A percentile compares a stretch with the other conserved stretches of the same genome.
These are phyloP conservation scores for Takashimella tepidaria DNA, from an alignment of 1,284 basidiomycete genomes.

Conservation along the genomic window DNA sequence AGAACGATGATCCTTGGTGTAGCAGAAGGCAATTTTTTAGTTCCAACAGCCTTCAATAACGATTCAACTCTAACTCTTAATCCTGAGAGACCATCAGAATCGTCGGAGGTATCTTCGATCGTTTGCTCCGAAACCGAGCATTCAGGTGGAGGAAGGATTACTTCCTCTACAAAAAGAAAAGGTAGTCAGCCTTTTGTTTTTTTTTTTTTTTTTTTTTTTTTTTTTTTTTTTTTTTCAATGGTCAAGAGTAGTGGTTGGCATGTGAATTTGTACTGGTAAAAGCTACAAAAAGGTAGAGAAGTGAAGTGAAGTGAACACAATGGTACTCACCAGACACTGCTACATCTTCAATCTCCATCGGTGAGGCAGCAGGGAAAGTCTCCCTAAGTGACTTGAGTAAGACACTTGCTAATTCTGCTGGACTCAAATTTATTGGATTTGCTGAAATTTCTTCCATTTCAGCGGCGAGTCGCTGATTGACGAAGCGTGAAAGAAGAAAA, in stretches of 20 bases:
- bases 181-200: not conserved
- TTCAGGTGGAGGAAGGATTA: slow-evolving; percentile 12
- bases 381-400: slow-evolving; percentile 33
- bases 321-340: slow-evolving; percentile 25
- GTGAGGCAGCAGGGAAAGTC: slow-evolving; percentile 32
- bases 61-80: not conserved
- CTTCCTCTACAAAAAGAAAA: not conserved
- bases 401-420: slow-evolving; percentile 20
- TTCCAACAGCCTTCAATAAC: not conserved
- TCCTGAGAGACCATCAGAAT: not conserved
- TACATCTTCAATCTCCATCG: slow-evolving; percentile 44
- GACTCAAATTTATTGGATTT: slow-evolving; percentile 21
- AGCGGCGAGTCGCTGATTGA: slow-evolving; percentile 1
- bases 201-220: too few species aligned
- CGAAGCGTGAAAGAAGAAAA: not conserved
- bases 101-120: slow-evolving; percentile 7
- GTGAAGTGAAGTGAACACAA: not conserved
- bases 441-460: slow-evolving; percentile 5
- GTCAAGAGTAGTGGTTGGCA: not conserved
- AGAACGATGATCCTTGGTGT: slow-evolving; percentile 44
- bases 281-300: not conserved
- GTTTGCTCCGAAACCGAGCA: slow-evolving; percentile 10
- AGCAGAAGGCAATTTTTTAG: slow-evolving; percentile 20
- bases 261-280: not conserved
- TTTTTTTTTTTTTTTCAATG: too few species aligned